Conservation (phyloP, 192 early-diverging fungal species). For the Entomortierella parvispora region DNA sequence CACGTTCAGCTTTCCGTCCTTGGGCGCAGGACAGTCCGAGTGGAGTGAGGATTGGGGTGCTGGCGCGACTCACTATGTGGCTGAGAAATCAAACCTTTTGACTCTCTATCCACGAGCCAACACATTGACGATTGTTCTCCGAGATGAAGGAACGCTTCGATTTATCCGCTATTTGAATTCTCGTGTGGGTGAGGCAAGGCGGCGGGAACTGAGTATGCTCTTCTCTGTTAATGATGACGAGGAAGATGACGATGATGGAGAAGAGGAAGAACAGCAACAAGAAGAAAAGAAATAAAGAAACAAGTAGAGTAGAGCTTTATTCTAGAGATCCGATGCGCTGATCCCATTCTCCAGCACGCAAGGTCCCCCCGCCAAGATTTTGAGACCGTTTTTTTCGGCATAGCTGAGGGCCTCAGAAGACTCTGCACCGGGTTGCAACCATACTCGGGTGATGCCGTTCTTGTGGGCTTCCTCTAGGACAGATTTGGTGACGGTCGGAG, state of each 20-base stretch:
- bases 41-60: conserved; percentile 64
- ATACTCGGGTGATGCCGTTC: conserved; percentile 71
- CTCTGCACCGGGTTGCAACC: conserved; percentile 80
- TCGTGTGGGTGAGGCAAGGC: conserved; percentile 42
- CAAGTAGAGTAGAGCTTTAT: not conserved
- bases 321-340: not conserved
- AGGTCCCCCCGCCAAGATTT: conserved; percentile 69
- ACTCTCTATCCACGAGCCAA: conserved; percentile 63
- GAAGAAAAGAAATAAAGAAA: conserved; percentile 4
- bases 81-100: conserved; percentile 58
- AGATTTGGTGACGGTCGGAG: conserved; percentile 67
- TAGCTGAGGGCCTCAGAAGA: conserved; percentile 56
- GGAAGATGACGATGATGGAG: conserved; percentile 45
- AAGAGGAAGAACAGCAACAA: conserved; percentile 16
- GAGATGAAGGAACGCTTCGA: conserved; percentile 62
- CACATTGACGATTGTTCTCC: conserved; percentile 63
- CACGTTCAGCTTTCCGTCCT: conserved; percentile 45
- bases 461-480: conserved; percentile 66
- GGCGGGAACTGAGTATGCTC: conserved; percentile 37
- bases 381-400: conserved; percentile 56
- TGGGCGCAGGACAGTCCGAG: conserved; percentile 7
- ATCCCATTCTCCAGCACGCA: conserved; percentile 71
- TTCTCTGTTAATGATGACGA: conserved; percentile 38
- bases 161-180: conserved; percentile 69
- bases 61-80: conserved; percentile 67